A percentile compares a stretch with the other conserved stretches of the same genome.
phyloP scores from a whole-genome alignment of 106 monocot species.

The Chionographis japonica region DNA sequence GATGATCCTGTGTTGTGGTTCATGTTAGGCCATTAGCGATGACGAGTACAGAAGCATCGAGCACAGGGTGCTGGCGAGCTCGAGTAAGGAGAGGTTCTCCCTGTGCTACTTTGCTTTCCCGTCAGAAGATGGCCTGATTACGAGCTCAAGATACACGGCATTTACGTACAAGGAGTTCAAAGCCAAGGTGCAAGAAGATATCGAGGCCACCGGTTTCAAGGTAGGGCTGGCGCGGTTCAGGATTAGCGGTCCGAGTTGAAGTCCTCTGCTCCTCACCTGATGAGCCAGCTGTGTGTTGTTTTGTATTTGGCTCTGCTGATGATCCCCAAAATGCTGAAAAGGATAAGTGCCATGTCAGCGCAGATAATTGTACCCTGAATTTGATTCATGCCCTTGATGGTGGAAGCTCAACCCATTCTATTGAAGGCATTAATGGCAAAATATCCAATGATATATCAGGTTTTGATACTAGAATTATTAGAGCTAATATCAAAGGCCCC shows the following conservation, averaged over 20 bases:
- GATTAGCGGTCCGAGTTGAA: not conserved
- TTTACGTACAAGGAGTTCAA: constrained; percentile 60
- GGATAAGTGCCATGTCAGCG: too few relatives aligned
- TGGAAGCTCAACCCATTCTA: too few relatives aligned
- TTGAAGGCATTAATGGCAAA: too few relatives aligned
- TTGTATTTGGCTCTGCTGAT: too few relatives aligned
- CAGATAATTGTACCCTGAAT: too few relatives aligned
- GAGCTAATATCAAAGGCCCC: too few relatives aligned
- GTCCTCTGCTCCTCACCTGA: too few relatives aligned
- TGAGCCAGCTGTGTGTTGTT: too few relatives aligned
- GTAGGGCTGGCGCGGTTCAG: constrained; percentile 50
- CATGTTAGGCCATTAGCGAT: constrained; percentile 51
- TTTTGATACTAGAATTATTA: too few relatives aligned
- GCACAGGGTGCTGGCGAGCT: constrained; percentile 55
- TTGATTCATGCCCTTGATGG: too few relatives aligned
- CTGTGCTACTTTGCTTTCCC: constrained; percentile 75
- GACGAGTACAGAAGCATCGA: constrained; percentile 53
- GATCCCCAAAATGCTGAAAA: too few relatives aligned
- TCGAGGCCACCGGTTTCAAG: constrained; percentile 42
- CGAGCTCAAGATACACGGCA: constrained; percentile 38
- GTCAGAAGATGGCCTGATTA: constrained; percentile 27
- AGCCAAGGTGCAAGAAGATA: constrained; percentile 54
- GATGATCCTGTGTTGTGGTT: not conserved
- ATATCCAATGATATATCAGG: too few relatives aligned
- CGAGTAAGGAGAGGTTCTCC: constrained; percentile 44